Conservation (phyloP, 495 filamentous ascomycete species). For the Aspergillus campestris region DNA sequence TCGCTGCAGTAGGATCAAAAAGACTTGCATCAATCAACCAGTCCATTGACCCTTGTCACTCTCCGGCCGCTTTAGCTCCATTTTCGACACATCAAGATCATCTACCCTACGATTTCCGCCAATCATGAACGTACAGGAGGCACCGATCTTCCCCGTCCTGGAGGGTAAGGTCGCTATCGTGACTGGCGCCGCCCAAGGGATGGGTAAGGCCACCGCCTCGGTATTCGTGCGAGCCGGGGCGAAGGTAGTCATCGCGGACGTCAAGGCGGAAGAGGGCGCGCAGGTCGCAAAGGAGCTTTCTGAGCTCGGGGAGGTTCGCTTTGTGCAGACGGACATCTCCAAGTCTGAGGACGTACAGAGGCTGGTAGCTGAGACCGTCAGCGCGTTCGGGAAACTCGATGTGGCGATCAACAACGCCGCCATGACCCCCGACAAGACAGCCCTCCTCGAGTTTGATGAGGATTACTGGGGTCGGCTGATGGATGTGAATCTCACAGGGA, state of each 20-base stretch:
- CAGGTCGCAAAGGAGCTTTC: conserved; percentile 11
- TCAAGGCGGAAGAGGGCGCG: conserved; percentile 21
- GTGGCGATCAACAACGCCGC: conserved; percentile 17
- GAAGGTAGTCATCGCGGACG: conserved; percentile 37
- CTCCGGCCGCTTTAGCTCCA: too few relatives aligned
- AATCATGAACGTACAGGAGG: neutral
- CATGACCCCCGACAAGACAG: conserved; percentile 1
- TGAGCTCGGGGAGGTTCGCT: conserved; percentile 1
- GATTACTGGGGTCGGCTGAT: conserved; percentile 5
- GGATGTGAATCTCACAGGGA: conserved; percentile 10
- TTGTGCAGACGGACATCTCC: conserved; percentile 18
- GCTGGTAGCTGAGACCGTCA: conserved; percentile 7
- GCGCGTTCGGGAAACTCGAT: conserved; percentile 11
- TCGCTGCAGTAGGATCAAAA: too few relatives aligned
- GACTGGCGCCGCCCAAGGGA: conserved; percentile 34
- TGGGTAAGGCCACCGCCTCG: conserved; percentile 35
- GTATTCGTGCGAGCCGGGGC: conserved; percentile 30
- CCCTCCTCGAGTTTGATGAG: conserved; percentile 8
- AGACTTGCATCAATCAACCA: too few relatives aligned
- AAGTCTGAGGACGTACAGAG: conserved; percentile 7
- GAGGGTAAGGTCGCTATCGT: conserved; percentile 32
- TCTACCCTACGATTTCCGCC: too few relatives aligned
- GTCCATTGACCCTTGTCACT: too few relatives aligned
- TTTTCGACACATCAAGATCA: too few relatives aligned
- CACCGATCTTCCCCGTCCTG: conserved; percentile 9